Percentiles rank a stretch among this genome's conserved stretches.
These are phyloP conservation scores for Lactifluus volemus DNA, from an alignment of 768 basidiomycete species.

Conservation along the genomic window DNA sequence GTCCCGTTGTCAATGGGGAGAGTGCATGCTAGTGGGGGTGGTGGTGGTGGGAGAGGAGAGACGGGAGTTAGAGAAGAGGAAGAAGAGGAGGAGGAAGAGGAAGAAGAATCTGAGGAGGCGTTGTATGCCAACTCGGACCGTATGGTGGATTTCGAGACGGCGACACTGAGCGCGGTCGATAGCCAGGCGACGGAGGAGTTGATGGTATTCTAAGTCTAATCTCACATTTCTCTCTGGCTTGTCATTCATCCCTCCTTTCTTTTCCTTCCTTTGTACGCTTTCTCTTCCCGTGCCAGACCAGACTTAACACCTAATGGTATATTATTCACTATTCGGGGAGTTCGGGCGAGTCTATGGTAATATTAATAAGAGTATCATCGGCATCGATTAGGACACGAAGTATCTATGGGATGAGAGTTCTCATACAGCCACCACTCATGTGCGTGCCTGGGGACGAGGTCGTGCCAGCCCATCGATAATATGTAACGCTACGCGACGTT, in stretches of 20 bases:
- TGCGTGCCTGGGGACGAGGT: neutral
- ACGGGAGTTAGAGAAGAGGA: neutral
- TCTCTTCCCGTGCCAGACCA: neutral
- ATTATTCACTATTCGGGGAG: neutral
- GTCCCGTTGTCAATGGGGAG: neutral
- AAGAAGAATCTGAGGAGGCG: neutral
- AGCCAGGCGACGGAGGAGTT: conserved; percentile 14
- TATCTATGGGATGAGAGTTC: neutral
- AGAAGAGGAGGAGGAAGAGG: neutral
- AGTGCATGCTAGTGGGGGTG: neutral
- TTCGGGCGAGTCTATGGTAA: neutral
- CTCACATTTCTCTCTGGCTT: neutral
- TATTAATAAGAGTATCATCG: neutral
- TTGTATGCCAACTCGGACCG: conserved; percentile 4
- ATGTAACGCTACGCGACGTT: conserved; percentile 33
- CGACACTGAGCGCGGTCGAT: neutral
- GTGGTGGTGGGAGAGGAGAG: too few relatives aligned
- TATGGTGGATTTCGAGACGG: neutral
- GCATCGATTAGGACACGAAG: neutral
- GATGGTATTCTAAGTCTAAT: neutral
- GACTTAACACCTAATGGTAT: neutral
- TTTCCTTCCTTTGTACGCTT: neutral
- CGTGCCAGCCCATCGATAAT: conserved; percentile 27
- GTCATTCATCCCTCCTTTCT: neutral
- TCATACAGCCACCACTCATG: neutral